Evolutionary conservation across 441 rosid species (phyloP).

Genomic region (Melastoma candidum): DNA sequence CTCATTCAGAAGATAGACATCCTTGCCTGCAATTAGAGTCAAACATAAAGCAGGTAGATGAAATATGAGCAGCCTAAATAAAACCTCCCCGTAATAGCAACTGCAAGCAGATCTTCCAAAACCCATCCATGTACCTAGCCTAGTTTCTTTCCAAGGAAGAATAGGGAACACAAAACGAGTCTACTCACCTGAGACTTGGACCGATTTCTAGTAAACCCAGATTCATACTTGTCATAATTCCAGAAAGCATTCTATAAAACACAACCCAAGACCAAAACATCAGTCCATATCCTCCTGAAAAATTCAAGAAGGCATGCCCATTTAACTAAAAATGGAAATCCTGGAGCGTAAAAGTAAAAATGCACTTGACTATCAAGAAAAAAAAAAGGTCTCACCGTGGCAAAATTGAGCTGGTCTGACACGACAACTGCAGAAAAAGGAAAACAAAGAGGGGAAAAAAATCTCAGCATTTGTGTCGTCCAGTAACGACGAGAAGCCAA

Average conservation of each 20-base stretch:
- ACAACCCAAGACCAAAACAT: background rate
- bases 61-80: too few species aligned
- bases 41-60: too few species aligned
- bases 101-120: too few species aligned
- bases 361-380: background rate
- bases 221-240: conserved; percentile 19
- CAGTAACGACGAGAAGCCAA: too few species aligned
- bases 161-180: background rate
- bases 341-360: background rate
- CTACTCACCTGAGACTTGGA: conserved; percentile 23
- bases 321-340: background rate
- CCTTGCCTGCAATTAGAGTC: too few species aligned
- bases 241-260: conserved; percentile 16
- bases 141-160: background rate
- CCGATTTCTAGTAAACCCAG: conserved; percentile 14
- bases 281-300: background rate
- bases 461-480: too few species aligned
- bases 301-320: background rate
- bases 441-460: conserved; percentile 1
- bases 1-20: too few species aligned
- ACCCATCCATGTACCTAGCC: too few species aligned
- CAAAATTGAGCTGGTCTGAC: conserved; percentile 8
- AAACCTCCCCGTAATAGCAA: too few species aligned
- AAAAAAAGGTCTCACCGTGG: conserved; percentile 5
- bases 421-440: conserved; percentile 11